Evolutionary conservation across 106 monocot genomes (phyloP), one percentile per base, ranked within the genome.

Genomic region (Apostasia ramifera): DNA sequence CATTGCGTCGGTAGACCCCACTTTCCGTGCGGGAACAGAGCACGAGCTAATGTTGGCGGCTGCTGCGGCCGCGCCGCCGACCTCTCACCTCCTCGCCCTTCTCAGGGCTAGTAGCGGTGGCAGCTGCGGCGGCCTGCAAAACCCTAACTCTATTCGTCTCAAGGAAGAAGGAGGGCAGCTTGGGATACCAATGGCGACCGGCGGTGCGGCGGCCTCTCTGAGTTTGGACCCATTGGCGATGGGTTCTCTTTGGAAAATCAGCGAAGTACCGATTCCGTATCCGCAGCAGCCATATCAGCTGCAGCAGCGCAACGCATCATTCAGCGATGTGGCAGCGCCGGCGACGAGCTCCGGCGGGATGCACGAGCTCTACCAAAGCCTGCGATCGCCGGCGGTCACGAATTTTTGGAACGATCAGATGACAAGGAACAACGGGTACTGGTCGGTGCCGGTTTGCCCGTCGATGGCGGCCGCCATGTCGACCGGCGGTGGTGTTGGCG

Each of bases 301-400:
- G 13, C 77, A 61, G 58, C 77, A 62, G 48, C 66, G 11, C 44
- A 40, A 42, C 13, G 60, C 71, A 38, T 9, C 57, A 8, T 42
- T 77, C 69, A 46, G 78, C 49, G 12, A 68, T 45, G 81, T 55
- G 3, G 71, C 79, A 12, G 71, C 46, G 1, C 77, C 69, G 42
- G 26, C 26, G 26, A 77, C 69, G 37, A 74, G 70, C 44, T 63
- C 69, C 0, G 61, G 12, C 0, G 76, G 81, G 40, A 72, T 84
- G 26, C 81, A 78, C 39, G 86, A 83, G 61, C 61, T 82, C 6
- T 73, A 74, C 53, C 86, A 82, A 11, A 73, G 62, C 66, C 77
- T 63, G 67, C 47, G 53, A 51, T 37, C 71, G 69, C 56, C 80
- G 64, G 41, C 54, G 66, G 7, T 6, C 1, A 46, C 2, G 44